Conservation (phyloP, 331 rosid genomes). For the Spiraea crenata region DNA sequence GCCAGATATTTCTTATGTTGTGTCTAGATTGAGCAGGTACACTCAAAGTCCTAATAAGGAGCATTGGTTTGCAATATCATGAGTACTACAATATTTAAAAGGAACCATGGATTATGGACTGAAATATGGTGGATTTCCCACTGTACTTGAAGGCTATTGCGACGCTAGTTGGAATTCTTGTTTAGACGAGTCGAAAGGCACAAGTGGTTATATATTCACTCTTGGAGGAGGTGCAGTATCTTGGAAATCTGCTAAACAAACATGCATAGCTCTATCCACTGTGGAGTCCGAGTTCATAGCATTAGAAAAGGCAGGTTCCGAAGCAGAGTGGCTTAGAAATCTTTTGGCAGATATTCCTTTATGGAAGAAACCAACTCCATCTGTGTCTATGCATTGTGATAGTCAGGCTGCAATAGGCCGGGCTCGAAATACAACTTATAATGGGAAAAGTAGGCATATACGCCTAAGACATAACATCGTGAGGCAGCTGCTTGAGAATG, state of each 20-base stretch:
- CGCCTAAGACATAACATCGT: background rate
- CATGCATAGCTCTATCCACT: background rate
- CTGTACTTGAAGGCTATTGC: background rate
- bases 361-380: background rate
- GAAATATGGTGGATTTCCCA: background rate
- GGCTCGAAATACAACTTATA: background rate
- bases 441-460: slow-evolving; percentile 1
- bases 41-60: background rate
- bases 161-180: slow-evolving; percentile 7
- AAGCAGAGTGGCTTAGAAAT: slow-evolving; percentile 2
- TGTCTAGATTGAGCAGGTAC: background rate
- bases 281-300: slow-evolving; percentile 6
- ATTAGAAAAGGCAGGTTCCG: background rate
- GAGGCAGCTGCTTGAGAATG: background rate
- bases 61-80: background rate
- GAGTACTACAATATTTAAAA: slow-evolving; percentile 1
- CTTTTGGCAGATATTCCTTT: background rate
- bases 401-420: background rate
- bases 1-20: slow-evolving; percentile 3
- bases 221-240: background rate
- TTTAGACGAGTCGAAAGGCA: background rate
- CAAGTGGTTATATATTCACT: background rate
- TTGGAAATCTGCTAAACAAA: slow-evolving; percentile 1
- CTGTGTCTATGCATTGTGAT: background rate
- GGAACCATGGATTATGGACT: background rate